Percentiles rank a stretch among this genome's conserved stretches.
phyloP scores from a whole-genome alignment of 2,329 filamentous ascomycete species.

The Ophiostoma sp. region DNA sequence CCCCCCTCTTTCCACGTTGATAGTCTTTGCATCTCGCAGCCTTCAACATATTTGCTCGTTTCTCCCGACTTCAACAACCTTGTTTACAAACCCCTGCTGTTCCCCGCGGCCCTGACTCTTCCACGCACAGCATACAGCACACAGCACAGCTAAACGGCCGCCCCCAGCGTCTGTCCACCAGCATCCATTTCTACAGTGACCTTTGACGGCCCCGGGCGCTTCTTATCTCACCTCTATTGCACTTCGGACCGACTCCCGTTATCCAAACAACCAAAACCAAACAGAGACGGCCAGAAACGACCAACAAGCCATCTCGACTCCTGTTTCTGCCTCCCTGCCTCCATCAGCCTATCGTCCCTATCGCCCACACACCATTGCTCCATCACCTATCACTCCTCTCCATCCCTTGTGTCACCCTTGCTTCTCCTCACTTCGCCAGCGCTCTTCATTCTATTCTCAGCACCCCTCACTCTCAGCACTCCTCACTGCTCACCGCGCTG shows the following conservation, averaged over 20 bases:
- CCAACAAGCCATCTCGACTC: not conserved
- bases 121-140: not conserved
- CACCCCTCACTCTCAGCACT: not conserved
- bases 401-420: not conserved
- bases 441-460: not conserved
- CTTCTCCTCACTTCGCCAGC: not conserved
- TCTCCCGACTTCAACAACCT: not conserved
- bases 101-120: not conserved
- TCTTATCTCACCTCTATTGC: conserved; percentile 17
- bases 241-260: conserved; percentile 15
- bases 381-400: not conserved
- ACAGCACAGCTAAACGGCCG: not conserved
- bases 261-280: not conserved
- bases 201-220: not conserved
- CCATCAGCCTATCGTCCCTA: not conserved
- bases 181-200: conserved; percentile 10
- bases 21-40: not conserved
- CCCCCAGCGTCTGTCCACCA: not conserved
- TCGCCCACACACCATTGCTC: not conserved
- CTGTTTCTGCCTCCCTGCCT: not conserved
- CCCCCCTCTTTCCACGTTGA: not conserved
- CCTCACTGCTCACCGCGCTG: not conserved
- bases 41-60: not conserved
- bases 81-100: not conserved
- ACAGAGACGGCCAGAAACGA: not conserved